These are phyloP conservation scores for Zygnema cylindricum DNA, from an alignment of 139 green algal species.

Conservation along the genomic window DNA sequence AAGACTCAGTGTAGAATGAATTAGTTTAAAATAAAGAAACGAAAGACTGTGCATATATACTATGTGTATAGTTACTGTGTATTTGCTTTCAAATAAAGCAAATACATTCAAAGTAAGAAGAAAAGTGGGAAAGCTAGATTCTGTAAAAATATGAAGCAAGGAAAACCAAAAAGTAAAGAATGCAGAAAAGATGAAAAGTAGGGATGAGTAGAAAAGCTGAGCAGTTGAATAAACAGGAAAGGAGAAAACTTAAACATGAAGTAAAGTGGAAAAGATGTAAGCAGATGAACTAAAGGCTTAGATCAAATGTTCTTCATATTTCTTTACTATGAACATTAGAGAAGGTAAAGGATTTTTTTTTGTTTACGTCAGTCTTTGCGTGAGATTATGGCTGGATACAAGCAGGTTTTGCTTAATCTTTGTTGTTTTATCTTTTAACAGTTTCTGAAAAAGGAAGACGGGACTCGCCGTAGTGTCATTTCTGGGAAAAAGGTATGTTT, in stretches of 20 bases:
- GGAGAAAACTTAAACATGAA: too few relatives aligned
- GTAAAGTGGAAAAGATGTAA: constrained; percentile 10
- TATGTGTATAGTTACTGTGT: too few relatives aligned
- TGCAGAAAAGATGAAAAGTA: constrained; percentile 7
- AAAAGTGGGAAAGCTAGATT: not conserved
- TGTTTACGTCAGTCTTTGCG: not conserved
- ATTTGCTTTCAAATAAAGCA: too few relatives aligned
- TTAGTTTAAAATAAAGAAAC: too few relatives aligned
- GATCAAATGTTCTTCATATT: not conserved
- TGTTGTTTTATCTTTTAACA: constrained; percentile 3
- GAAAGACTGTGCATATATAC: too few relatives aligned
- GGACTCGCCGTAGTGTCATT: constrained; percentile 32
- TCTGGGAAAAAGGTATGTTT: constrained; percentile 47
- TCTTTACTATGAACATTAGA: constrained; percentile 12
- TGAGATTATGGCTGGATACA: not conserved
- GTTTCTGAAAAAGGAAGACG: constrained; percentile 26
- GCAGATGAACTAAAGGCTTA: not conserved
- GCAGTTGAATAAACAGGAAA: too few relatives aligned
- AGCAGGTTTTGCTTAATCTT: not conserved
- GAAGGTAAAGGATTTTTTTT: not conserved
- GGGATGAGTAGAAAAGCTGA: not conserved
- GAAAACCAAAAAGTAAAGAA: not conserved
- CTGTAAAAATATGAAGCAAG: not conserved
- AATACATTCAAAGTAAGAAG: constrained; percentile 1
- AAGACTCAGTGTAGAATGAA: too few relatives aligned